Evolutionary conservation across 2,329 filamentous ascomycete species (phyloP).

Genomic region (Lecanosticta acicola): DNA sequence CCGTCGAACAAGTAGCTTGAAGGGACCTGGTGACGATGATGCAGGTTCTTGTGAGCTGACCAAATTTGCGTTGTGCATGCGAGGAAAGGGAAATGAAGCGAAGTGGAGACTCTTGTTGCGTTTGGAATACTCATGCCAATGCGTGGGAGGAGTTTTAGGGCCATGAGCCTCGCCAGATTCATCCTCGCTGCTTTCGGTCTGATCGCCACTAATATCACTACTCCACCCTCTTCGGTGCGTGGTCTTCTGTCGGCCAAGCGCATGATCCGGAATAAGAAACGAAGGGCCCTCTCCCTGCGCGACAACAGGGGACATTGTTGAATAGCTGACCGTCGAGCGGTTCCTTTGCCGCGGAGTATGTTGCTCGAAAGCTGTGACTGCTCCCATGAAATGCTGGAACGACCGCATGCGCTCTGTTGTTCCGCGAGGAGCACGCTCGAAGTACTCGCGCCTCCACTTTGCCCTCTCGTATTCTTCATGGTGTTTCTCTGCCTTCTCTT

Average conservation of each 20-base stretch:
- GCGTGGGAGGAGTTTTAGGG: slow-evolving; percentile 8
- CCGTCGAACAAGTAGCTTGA: slow-evolving; percentile 20
- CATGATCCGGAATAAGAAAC: slow-evolving; percentile 21
- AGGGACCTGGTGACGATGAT: neutral
- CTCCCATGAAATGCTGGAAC: slow-evolving; percentile 27
- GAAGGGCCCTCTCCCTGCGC: slow-evolving; percentile 17
- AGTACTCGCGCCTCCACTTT: slow-evolving; percentile 31
- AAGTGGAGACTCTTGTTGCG: slow-evolving; percentile 1
- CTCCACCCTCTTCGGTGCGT: slow-evolving; percentile 28
- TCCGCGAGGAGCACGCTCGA: slow-evolving; percentile 28
- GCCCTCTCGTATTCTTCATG: slow-evolving; percentile 27
- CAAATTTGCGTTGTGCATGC: neutral
- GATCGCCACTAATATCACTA: slow-evolving; percentile 32
- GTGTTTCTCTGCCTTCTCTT: slow-evolving; percentile 25
- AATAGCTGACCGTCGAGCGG: slow-evolving; percentile 20
- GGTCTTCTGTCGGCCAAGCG: slow-evolving; percentile 17
- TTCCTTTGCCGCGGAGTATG: slow-evolving; percentile 20
- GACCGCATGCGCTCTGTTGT: slow-evolving; percentile 28
- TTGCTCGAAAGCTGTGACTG: slow-evolving; percentile 24
- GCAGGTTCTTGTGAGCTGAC: neutral
- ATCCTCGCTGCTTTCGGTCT: slow-evolving; percentile 31
- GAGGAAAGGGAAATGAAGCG: neutral
- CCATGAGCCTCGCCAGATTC: slow-evolving; percentile 15
- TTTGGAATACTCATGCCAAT: slow-evolving; percentile 13
- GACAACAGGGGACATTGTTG: slow-evolving; percentile 21